phyloP scores from a whole-genome alignment of 2,329 filamentous ascomycete genomes.

The Ophiocordyceps camponoti-saundersi region DNA sequence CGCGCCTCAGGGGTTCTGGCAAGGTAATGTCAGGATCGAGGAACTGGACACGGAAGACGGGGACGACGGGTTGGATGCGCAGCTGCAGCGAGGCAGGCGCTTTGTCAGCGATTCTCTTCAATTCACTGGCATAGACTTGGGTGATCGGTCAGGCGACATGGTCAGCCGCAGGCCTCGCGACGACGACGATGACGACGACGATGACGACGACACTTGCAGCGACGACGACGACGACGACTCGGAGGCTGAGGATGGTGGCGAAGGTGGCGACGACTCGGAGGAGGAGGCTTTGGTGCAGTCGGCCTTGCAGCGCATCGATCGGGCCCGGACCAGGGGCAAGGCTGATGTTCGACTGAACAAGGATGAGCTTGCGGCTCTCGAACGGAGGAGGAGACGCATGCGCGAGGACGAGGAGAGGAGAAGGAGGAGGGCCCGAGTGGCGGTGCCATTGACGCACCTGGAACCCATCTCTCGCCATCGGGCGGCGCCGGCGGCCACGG shows the following conservation, averaged over 20 bases:
- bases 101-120: conserved; percentile 43
- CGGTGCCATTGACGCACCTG: conserved; percentile 35
- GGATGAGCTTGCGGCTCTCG: conserved; percentile 66
- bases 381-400: conserved; percentile 46
- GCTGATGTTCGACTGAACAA: conserved; percentile 64
- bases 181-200: conserved; percentile 9
- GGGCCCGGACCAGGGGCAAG: conserved; percentile 60
- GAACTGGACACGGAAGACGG: conserved; percentile 49
- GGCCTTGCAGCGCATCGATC: conserved; percentile 64
- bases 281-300: conserved; percentile 64
- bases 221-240: conserved; percentile 22
- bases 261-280: conserved; percentile 42
- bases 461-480: conserved; percentile 23
- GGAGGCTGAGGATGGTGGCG: conserved; percentile 25
- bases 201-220: conserved; percentile 19
- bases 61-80: conserved; percentile 31
- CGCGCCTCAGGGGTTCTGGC: conserved; percentile 21
- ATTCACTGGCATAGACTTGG: conserved; percentile 43
- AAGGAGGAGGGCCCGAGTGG: conserved; percentile 30
- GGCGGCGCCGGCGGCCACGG: conserved; percentile 7
- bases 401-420: conserved; percentile 45
- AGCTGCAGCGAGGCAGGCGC: conserved; percentile 24
- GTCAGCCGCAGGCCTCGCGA: conserved; percentile 19
- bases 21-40: conserved; percentile 32
- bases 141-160: conserved; percentile 19